Percentiles rank a stretch among this genome's conserved stretches.
Evolutionary conservation across 1,284 basidiomycete species (phyloP).

Genomic region (Moniliophthora roreri): DNA sequence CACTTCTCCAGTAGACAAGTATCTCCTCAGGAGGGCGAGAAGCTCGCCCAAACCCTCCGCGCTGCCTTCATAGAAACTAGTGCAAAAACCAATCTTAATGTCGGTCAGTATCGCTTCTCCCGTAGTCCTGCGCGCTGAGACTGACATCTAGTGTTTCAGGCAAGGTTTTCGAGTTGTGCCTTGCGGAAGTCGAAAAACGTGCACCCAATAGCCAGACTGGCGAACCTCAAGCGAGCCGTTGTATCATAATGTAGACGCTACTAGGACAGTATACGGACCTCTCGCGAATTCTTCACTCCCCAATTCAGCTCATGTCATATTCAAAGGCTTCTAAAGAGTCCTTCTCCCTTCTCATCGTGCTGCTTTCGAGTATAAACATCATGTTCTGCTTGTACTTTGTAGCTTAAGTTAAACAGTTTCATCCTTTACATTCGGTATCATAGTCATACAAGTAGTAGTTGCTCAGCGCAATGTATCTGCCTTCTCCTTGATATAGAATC

Average conservation of each 20-base stretch:
- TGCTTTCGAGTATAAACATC: too few species aligned
- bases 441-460: too few species aligned
- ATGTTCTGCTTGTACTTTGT: too few species aligned
- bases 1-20: constrained; percentile 69
- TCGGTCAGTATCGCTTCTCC: constrained; percentile 60
- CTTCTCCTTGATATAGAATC: not conserved
- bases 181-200: constrained; percentile 84
- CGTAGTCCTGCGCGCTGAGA: constrained; percentile 3
- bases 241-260: constrained; percentile 63
- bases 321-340: not conserved
- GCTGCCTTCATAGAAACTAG: constrained; percentile 88
- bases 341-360: too few species aligned
- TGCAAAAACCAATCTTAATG: constrained; percentile 80
- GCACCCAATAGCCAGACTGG: constrained; percentile 56
- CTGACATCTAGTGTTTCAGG: constrained; percentile 39
- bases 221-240: constrained; percentile 56
- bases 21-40: constrained; percentile 70
- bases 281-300: not conserved
- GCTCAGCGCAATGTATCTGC: not conserved
- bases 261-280: not conserved
- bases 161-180: constrained; percentile 85
- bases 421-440: too few species aligned
- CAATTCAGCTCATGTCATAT: constrained; percentile 1
- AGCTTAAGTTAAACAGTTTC: too few species aligned
- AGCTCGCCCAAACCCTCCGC: constrained; percentile 70